Percentiles rank a stretch among this genome's conserved stretches.
Conservation (phyloP, 257 asterid species). For the Catharanthus roseus region DNA sequence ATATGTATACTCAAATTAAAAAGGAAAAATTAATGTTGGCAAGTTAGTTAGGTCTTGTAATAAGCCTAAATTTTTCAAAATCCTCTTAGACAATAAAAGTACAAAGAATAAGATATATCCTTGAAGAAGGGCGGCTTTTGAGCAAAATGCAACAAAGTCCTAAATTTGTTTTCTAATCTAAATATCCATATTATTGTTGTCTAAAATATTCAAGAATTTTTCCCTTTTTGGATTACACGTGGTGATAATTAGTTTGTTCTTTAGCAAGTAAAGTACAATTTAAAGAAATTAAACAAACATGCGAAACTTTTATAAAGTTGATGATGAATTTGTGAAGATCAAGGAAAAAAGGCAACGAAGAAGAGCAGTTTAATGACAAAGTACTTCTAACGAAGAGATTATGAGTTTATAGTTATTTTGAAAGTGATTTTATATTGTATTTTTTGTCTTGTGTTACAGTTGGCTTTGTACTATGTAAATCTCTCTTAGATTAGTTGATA, state of each 20-base stretch:
- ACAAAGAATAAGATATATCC: neutral
- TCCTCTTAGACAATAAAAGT: neutral
- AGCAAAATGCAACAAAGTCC: constrained; percentile 5
- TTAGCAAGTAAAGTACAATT: neutral
- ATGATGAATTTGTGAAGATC: neutral
- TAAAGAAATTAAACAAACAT: constrained; percentile 2
- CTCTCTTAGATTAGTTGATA: too few species aligned
- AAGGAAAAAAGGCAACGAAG: too few species aligned
- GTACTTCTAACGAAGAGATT: too few species aligned
- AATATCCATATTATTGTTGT: neutral
- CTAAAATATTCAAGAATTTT: neutral
- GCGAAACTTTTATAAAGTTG: constrained; percentile 1
- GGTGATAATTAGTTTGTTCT: neutral
- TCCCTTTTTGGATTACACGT: neutral
- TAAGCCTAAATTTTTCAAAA: neutral
- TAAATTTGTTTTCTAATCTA: neutral
- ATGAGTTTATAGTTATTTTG: too few species aligned
- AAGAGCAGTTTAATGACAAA: too few species aligned
- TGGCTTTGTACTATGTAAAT: too few species aligned
- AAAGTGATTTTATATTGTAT: too few species aligned
- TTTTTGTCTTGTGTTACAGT: too few species aligned
- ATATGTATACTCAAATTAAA: neutral
- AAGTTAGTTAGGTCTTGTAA: neutral
- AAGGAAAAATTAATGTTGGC: too few species aligned
- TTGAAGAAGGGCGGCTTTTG: constrained; percentile 6